Percentiles rank a stretch among this genome's conserved stretches.
Conservation (phyloP, 352 stramenopile species). For the Globisporangium okanoganense region DNA sequence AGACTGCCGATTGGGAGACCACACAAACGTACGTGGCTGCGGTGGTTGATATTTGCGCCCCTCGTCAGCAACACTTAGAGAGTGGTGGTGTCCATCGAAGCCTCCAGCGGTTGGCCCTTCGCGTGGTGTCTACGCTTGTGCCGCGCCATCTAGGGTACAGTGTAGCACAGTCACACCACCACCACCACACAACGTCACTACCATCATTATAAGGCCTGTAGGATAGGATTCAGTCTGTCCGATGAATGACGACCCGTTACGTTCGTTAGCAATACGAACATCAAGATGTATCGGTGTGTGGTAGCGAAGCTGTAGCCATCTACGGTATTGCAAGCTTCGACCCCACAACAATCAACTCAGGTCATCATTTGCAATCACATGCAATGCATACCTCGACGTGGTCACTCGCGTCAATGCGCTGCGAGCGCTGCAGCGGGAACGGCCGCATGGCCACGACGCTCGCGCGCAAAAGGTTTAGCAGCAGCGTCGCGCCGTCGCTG, state of each 20-base stretch:
- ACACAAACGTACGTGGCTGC: conserved; percentile 1
- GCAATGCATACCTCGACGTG: conserved; percentile 26
- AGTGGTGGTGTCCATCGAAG: background rate
- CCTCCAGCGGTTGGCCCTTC: background rate
- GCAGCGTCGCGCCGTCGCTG: conserved; percentile 33
- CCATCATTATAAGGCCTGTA: too few species aligned
- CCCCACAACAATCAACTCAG: background rate
- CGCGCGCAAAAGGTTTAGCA: conserved; percentile 41
- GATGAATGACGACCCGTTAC: too few species aligned
- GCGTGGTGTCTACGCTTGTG: background rate
- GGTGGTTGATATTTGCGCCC: conserved; percentile 7
- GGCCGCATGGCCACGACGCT: conserved; percentile 44
- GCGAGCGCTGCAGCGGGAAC: conserved; percentile 29
- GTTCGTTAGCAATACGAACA: too few species aligned
- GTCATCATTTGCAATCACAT: background rate
- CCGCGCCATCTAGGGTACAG: background rate
- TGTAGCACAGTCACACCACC: background rate
- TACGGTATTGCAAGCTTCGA: background rate
- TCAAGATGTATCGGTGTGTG: too few species aligned
- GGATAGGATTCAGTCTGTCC: too few species aligned
- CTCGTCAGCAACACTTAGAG: conserved; percentile 4
- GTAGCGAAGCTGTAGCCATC: too few species aligned
- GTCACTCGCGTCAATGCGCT: conserved; percentile 33
- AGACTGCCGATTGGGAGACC: too few species aligned
- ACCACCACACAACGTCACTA: too few species aligned